These are phyloP conservation scores for Clarireedia sp. DNA, from an alignment of 2,329 filamentous ascomycete genomes.

Conservation along the genomic window DNA sequence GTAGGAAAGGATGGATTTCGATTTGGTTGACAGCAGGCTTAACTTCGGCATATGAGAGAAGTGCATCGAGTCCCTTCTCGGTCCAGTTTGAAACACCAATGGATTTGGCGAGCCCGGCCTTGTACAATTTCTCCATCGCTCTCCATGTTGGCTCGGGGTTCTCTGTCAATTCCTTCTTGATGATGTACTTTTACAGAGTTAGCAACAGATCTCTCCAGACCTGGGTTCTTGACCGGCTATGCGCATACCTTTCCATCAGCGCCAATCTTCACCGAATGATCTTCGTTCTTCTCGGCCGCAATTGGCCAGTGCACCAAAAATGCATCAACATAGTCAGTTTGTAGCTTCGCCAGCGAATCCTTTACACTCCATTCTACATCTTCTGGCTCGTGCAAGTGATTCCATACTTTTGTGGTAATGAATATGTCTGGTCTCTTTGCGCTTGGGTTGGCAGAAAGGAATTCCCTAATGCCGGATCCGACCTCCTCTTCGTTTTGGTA, in stretches of 20 bases:
- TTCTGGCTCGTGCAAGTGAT: slow-evolving; percentile 51
- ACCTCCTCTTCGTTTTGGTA: slow-evolving; percentile 79
- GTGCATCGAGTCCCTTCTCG: slow-evolving; percentile 43
- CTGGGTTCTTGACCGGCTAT: neutral
- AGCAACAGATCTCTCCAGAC: neutral
- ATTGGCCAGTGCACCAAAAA: slow-evolving; percentile 77
- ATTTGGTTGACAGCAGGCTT: slow-evolving; percentile 45
- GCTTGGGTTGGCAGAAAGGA: slow-evolving; percentile 50
- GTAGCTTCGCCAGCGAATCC: slow-evolving; percentile 62
- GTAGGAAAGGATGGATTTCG: slow-evolving; percentile 68
- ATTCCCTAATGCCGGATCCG: slow-evolving; percentile 67
- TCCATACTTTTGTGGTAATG: slow-evolving; percentile 31
- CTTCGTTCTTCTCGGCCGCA: slow-evolving; percentile 67
- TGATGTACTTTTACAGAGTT: slow-evolving; percentile 40
- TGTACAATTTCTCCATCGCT: slow-evolving; percentile 60
- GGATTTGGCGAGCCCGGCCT: slow-evolving; percentile 47
- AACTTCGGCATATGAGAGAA: slow-evolving; percentile 41
- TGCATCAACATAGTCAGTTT: slow-evolving; percentile 73
- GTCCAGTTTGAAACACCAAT: slow-evolving; percentile 57
- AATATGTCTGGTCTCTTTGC: slow-evolving; percentile 41
- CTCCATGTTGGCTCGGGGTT: slow-evolving; percentile 65
- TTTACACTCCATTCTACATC: slow-evolving; percentile 62
- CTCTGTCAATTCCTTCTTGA: slow-evolving; percentile 56
- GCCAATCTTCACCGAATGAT: slow-evolving; percentile 49
- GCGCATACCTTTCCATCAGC: slow-evolving; percentile 40